Percentiles rank a stretch among this genome's conserved stretches.
Evolutionary conservation across 2,329 filamentous ascomycete species (phyloP).

Genomic region (Davidsoniella eucalypti): DNA sequence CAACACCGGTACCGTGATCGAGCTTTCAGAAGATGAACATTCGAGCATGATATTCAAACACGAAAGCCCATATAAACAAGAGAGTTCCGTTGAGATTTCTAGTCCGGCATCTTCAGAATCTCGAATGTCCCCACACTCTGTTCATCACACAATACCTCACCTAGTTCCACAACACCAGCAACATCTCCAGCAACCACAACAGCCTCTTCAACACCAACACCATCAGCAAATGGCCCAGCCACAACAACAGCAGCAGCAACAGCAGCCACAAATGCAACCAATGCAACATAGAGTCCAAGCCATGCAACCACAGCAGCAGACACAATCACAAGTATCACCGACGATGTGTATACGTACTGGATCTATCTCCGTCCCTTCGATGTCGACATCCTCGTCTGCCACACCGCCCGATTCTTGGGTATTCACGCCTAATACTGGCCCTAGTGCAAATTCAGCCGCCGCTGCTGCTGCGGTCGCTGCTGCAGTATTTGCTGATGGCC

Average conservation of each 20-base stretch:
- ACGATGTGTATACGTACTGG: background rate
- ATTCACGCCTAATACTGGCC: background rate
- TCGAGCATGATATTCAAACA: background rate
- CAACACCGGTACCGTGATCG: background rate
- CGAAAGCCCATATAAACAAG: constrained; percentile 2
- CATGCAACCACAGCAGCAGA: background rate
- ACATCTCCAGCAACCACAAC: background rate
- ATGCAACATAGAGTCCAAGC: background rate
- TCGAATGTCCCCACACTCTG: constrained; percentile 8
- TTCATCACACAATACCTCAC: background rate
- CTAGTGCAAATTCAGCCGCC: no score
- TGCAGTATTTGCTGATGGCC: background rate
- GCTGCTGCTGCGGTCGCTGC: background rate
- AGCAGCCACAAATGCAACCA: constrained; percentile 1
- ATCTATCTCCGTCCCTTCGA: background rate
- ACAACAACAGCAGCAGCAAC: constrained; percentile 1
- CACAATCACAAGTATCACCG: background rate
- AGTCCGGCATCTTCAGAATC: constrained; percentile 11
- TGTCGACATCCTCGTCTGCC: constrained; percentile 2
- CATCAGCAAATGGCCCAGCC: background rate
- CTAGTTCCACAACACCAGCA: background rate
- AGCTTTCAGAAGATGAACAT: constrained; percentile 8
- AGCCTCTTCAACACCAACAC: background rate
- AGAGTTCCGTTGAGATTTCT: constrained; percentile 7
- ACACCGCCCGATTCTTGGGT: constrained; percentile 9